phyloP scores from a whole-genome alignment of 768 basidiomycete species.

The Daedaleopsis sinensis region DNA sequence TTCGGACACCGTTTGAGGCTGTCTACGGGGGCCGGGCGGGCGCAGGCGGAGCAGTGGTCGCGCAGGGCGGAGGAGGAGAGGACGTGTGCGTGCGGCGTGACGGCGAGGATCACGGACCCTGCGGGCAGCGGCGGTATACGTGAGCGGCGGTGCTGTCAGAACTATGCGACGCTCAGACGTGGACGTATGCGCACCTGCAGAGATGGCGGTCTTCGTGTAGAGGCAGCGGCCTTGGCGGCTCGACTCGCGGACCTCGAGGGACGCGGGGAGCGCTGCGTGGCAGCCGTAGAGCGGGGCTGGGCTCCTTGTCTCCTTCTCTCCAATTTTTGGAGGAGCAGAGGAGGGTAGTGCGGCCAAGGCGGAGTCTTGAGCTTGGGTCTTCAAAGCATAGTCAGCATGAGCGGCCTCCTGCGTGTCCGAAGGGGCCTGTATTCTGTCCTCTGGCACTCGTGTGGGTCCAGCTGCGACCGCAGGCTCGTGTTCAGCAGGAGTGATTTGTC shows the following conservation, averaged over 20 bases:
- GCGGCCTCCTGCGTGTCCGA: too few species aligned
- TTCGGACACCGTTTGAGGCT: constrained; percentile 71
- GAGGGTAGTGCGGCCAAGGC: neutral
- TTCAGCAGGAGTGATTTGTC: too few species aligned
- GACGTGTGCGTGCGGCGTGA: constrained; percentile 61
- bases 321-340: neutral
- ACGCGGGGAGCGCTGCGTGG: constrained; percentile 41
- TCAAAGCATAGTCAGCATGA: too few species aligned
- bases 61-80: constrained; percentile 66
- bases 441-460: too few species aligned
- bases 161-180: constrained; percentile 1
- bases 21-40: constrained; percentile 37
- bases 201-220: constrained; percentile 40
- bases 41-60: constrained; percentile 72
- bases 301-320: neutral
- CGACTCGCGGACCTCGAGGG: constrained; percentile 43
- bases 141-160: neutral
- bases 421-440: too few species aligned
- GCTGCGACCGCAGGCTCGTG: too few species aligned
- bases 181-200: constrained; percentile 39
- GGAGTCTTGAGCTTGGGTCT: neutral
- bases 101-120: constrained; percentile 65
- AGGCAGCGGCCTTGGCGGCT: constrained; percentile 47
- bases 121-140: neutral
- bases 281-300: constrained; percentile 17